A percentile compares a stretch with the other conserved stretches of the same genome.
These are phyloP conservation scores for Colletotrichum karsti DNA, from an alignment of 2,329 filamentous ascomycete species.

Conservation along the genomic window DNA sequence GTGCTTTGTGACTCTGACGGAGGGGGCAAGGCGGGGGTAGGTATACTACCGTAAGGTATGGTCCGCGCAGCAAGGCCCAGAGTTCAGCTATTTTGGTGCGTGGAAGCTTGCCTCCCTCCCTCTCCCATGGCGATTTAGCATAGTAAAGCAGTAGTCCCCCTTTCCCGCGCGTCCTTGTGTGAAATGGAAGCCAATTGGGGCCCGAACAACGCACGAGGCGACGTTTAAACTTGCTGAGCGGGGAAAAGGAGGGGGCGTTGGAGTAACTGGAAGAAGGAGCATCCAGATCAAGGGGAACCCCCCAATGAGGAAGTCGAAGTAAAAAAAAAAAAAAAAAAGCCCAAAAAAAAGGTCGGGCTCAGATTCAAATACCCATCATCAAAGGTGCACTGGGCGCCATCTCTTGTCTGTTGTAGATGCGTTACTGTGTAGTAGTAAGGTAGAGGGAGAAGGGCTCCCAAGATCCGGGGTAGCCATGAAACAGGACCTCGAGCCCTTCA, in stretches of 20 bases:
- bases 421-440: no score
- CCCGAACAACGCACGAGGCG: not conserved
- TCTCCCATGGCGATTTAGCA: no score
- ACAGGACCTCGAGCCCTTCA: not conserved
- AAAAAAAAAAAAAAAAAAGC: not conserved
- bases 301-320: no score
- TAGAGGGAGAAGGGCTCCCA: not conserved
- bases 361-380: not conserved
- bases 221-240: not conserved
- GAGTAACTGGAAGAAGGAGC: no score
- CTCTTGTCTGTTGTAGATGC: no score
- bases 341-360: not conserved
- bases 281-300: no score
- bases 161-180: no score
- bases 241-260: no score
- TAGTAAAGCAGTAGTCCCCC: no score
- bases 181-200: not conserved
- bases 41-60: not conserved
- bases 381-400: not conserved
- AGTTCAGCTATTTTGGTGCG: constrained; percentile 8
- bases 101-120: constrained; percentile 5
- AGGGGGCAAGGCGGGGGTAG: not conserved
- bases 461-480: constrained; percentile 14
- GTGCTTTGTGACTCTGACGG: not conserved
- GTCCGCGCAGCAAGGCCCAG: not conserved